Conservation (phyloP, 495 filamentous ascomycete genomes). For the Usnea hakonensis region DNA sequence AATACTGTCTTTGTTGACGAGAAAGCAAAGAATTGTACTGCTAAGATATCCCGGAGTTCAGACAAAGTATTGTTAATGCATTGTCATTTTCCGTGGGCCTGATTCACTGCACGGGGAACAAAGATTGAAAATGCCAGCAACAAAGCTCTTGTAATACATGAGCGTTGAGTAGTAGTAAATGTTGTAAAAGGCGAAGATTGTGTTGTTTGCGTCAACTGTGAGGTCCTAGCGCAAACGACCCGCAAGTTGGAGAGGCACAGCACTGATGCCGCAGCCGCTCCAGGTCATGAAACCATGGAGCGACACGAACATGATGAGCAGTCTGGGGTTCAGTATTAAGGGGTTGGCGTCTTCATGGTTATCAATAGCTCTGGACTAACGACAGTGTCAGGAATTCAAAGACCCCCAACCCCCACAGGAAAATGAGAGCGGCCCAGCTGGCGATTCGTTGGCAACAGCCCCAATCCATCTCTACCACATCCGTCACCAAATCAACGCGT, state of each 20-base stretch:
- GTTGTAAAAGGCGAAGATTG: not conserved
- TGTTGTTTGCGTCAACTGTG: not conserved
- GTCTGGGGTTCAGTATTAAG: too few relatives aligned
- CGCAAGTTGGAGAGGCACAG: not conserved
- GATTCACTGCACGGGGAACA: too few relatives aligned
- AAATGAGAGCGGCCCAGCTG: not conserved
- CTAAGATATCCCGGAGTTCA: not conserved
- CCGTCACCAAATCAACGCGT: not conserved
- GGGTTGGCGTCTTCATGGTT: not conserved
- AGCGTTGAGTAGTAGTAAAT: not conserved
- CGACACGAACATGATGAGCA: not conserved
- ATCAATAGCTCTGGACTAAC: constrained; percentile 1
- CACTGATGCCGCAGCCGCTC: not conserved
- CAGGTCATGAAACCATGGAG: not conserved
- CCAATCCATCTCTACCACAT: not conserved
- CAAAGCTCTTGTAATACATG: not conserved
- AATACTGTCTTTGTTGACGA: not conserved
- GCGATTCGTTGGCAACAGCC: not conserved
- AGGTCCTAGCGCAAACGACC: not conserved
- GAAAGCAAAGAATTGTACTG: not conserved
- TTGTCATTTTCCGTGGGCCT: not conserved
- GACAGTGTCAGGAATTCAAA: not conserved
- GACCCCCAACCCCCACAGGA: constrained; percentile 1
- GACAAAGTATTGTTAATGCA: not conserved
- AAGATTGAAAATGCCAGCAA: not conserved